A percentile compares a stretch with the other conserved stretches of the same genome.
phyloP scores from a whole-genome alignment of 2,329 filamentous ascomycete genomes.

The Calonectria hongkongensis region DNA sequence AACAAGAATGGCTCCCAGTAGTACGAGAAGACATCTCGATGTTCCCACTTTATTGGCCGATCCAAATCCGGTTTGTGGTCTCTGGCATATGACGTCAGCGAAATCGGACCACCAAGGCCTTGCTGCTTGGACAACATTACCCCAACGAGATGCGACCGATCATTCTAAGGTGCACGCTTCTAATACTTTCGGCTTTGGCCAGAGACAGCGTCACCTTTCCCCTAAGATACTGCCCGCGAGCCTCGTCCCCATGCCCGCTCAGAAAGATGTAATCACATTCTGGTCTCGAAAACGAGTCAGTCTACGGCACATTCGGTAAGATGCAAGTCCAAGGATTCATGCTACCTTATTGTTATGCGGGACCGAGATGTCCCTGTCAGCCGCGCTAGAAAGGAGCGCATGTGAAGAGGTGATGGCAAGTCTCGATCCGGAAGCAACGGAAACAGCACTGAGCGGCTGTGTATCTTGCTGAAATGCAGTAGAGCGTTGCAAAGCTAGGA shows the following conservation, averaged over 20 bases:
- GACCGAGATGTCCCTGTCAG: neutral
- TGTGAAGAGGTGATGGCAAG: neutral
- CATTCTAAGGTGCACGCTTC: neutral
- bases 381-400: conserved; percentile 2
- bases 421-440: conserved; percentile 13
- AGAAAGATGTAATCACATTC: conserved; percentile 21
- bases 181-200: neutral
- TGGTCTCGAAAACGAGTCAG: neutral
- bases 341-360: neutral
- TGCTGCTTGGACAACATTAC: neutral
- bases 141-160: conserved; percentile 1
- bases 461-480: neutral
- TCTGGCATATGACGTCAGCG: conserved; percentile 21
- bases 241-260: conserved; percentile 4
- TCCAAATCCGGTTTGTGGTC: neutral
- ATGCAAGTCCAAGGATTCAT: too few relatives aligned
- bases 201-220: conserved; percentile 3
- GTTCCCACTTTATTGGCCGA: conserved; percentile 6
- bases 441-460: neutral
- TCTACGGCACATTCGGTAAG: neutral
- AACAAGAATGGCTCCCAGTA: neutral
- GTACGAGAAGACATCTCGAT: neutral
- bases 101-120: conserved; percentile 11
- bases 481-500: neutral
- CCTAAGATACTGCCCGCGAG: conserved; percentile 3